phyloP scores from a whole-genome alignment of 169 alveolate genomes.

The Plasmodium vinckei region DNA sequence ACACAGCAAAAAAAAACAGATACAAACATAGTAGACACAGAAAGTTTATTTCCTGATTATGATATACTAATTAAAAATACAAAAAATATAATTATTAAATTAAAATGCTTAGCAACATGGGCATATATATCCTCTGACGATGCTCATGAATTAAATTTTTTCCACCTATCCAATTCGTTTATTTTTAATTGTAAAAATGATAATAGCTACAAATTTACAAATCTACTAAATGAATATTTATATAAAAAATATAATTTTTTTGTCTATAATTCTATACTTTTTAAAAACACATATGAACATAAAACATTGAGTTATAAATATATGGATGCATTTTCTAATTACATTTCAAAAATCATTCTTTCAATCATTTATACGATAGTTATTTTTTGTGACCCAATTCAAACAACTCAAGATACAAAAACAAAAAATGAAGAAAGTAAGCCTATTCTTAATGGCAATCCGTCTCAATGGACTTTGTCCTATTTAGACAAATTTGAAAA shows the following conservation, averaged over 20 bases:
- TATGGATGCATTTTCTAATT: conserved; percentile 37
- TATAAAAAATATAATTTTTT: conserved; percentile 27
- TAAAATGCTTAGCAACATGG: conserved; percentile 54
- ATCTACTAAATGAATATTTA: conserved; percentile 16
- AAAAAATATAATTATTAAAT: conserved; percentile 13
- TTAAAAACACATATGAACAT: conserved; percentile 31
- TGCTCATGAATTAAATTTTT: conserved; percentile 51
- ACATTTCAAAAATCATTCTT: not conserved
- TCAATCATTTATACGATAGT: not conserved
- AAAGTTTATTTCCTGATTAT: not conserved
- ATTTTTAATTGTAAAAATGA: conserved; percentile 21
- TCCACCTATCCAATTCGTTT: conserved; percentile 37
- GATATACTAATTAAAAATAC: conserved; percentile 1
- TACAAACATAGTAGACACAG: not conserved
- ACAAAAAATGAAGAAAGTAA: too few species aligned
- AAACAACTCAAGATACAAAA: too few species aligned
- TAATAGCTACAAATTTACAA: conserved; percentile 2
- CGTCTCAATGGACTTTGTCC: too few species aligned
- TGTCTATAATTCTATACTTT: conserved; percentile 29
- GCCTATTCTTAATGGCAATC: too few species aligned
- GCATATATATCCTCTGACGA: conserved; percentile 47
- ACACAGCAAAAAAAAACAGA: not conserved
- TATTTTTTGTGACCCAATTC: too few species aligned
- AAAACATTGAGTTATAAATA: conserved; percentile 33
- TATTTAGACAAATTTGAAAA: too few species aligned